phyloP scores from a whole-genome alignment of 148 eudicot genomes.

The Silene uniflora region DNA sequence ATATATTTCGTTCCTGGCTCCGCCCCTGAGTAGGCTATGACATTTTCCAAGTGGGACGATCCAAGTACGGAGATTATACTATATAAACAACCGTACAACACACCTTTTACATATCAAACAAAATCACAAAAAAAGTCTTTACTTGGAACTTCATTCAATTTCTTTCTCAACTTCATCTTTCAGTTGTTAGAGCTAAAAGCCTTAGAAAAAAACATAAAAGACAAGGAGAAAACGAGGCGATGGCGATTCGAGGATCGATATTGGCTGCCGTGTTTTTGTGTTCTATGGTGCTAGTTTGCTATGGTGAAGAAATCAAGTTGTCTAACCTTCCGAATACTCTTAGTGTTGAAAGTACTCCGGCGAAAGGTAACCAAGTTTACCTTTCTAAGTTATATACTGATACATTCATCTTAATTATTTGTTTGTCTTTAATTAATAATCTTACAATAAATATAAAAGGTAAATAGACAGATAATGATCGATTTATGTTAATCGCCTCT shows the following conservation, averaged over 20 bases:
- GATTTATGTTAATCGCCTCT: no score
- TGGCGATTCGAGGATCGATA: constrained; percentile 21
- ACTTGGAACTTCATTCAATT: neutral
- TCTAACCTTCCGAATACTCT: constrained; percentile 45
- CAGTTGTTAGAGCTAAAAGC: neutral
- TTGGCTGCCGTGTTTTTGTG: constrained; percentile 5
- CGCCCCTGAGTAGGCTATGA: no score
- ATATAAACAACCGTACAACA: constrained; percentile 19
- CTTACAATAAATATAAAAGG: no score
- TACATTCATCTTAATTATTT: no score
- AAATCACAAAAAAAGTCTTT: constrained; percentile 5
- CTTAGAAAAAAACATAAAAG: neutral
- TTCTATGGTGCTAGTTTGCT: constrained; percentile 21
- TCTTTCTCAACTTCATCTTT: neutral
- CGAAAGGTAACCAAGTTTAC: constrained; percentile 32
- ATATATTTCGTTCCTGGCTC: no score
- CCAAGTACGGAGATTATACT: constrained; percentile 9
- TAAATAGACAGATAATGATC: no score
- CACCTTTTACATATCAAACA: constrained; percentile 22
- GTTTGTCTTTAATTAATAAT: no score
- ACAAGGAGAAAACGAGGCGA: neutral
- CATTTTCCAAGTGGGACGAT: constrained; percentile 9
- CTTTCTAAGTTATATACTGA: no score
- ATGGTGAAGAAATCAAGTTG: constrained; percentile 36
- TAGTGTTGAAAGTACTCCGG: constrained; percentile 33